phyloP scores from a whole-genome alignment of 2,329 filamentous ascomycete species.

The Ceratocystis harringtonii region DNA sequence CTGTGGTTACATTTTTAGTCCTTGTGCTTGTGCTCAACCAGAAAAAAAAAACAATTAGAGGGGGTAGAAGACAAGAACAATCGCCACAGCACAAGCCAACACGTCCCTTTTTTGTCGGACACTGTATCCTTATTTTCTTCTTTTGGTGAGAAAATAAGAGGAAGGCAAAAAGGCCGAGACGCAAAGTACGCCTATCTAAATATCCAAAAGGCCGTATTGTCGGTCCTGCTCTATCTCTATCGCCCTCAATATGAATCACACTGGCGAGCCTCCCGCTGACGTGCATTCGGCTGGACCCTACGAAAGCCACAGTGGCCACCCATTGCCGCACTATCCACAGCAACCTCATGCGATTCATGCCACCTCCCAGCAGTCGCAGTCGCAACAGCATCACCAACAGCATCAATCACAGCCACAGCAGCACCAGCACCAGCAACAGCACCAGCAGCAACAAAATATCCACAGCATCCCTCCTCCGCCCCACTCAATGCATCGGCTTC shows the following conservation, averaged over 20 bases:
- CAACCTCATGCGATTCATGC: not conserved
- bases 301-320: not conserved
- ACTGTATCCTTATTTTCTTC: constrained; percentile 1
- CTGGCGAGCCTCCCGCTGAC: not conserved
- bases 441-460: constrained; percentile 7
- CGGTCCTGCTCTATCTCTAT: not conserved
- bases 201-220: not conserved
- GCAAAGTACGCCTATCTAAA: not conserved
- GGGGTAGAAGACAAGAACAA: not conserved
- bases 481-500: constrained; percentile 7
- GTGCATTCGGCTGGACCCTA: constrained; percentile 1
- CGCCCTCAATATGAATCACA: not conserved
- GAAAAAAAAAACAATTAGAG: not conserved
- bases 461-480: constrained; percentile 3
- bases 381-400: not conserved
- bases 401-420: not conserved
- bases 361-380: not conserved
- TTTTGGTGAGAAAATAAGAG: not conserved
- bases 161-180: not conserved
- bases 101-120: not conserved
- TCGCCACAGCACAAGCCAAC: constrained; percentile 1
- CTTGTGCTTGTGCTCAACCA: constrained; percentile 3
- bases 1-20: not conserved
- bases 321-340: constrained; percentile 3
- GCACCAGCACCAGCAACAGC: not conserved